Conservation (phyloP, 768 basidiomycete genomes). For the Tremella fuciformis region DNA sequence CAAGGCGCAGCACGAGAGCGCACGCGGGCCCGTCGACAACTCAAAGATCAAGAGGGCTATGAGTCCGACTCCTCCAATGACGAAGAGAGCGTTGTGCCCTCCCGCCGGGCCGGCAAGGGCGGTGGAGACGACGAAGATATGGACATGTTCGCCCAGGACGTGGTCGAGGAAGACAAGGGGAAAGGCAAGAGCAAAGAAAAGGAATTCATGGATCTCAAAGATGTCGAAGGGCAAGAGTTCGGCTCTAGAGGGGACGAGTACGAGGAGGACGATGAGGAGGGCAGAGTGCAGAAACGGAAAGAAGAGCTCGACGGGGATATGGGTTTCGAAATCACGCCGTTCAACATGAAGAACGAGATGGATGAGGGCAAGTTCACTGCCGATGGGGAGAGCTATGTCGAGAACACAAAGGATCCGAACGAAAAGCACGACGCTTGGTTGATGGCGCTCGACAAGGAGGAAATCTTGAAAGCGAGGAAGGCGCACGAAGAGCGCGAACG, state of each 20-base stretch:
- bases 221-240: constrained; percentile 98
- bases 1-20: constrained; percentile 48
- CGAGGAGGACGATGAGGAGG: constrained; percentile 64
- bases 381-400: constrained; percentile 70
- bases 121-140: constrained; percentile 65
- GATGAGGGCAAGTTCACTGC: constrained; percentile 95
- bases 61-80: constrained; percentile 93
- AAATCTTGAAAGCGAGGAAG: constrained; percentile 75
- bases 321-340: constrained; percentile 90
- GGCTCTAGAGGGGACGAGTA: constrained; percentile 39
- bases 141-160: constrained; percentile 68
- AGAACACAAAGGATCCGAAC: constrained; percentile 81
- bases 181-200: constrained; percentile 61
- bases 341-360: constrained; percentile 99
- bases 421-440: constrained; percentile 94
- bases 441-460: constrained; percentile 75
- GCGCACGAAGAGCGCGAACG: constrained; percentile 69
- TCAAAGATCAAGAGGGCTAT: constrained; percentile 77
- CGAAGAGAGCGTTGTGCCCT: constrained; percentile 86
- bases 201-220: constrained; percentile 78
- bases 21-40: constrained; percentile 63
- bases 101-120: constrained; percentile 58
- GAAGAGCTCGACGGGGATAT: constrained; percentile 58
- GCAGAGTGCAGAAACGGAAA: constrained; percentile 70
- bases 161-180: constrained; percentile 45